A percentile compares a stretch with the other conserved stretches of the same genome.
Evolutionary conservation across 2,329 filamentous ascomycete genomes (phyloP).

Genomic region (Diaporthe capsici): DNA sequence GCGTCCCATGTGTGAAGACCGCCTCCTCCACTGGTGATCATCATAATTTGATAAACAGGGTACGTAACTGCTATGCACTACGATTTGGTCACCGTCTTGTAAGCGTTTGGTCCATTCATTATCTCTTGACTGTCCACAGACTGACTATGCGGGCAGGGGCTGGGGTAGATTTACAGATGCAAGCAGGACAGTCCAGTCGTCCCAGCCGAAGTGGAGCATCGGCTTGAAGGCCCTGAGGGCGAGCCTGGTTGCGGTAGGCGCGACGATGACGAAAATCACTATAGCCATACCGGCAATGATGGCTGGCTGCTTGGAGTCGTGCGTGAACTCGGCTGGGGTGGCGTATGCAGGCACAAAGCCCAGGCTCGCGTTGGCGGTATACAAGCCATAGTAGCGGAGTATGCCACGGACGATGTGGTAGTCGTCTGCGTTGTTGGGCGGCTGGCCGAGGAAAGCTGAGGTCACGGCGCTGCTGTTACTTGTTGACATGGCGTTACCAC

Average conservation of each 20-base stretch:
- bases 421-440: slow-evolving; percentile 14
- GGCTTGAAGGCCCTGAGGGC: slow-evolving; percentile 32
- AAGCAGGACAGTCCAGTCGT: slow-evolving; percentile 40
- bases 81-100: not conserved
- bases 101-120: not conserved
- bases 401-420: slow-evolving; percentile 31
- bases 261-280: slow-evolving; percentile 35
- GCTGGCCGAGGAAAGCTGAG: slow-evolving; percentile 34
- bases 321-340: slow-evolving; percentile 22
- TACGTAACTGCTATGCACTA: slow-evolving; percentile 1
- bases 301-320: slow-evolving; percentile 35
- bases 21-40: slow-evolving; percentile 34
- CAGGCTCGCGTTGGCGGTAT: slow-evolving; percentile 1
- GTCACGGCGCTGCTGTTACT: not conserved
- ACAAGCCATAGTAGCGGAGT: slow-evolving; percentile 20
- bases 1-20: slow-evolving; percentile 39
- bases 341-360: slow-evolving; percentile 9
- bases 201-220: slow-evolving; percentile 33
- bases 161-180: slow-evolving; percentile 38
- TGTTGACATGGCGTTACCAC: slow-evolving; percentile 15
- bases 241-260: slow-evolving; percentile 28
- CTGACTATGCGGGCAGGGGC: not conserved
- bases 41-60: slow-evolving; percentile 25
- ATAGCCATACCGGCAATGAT: slow-evolving; percentile 37
- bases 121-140: not conserved